Evolutionary conservation across 1,284 basidiomycete genomes (phyloP).

Genomic region (Rhodotorula glutinis): DNA sequence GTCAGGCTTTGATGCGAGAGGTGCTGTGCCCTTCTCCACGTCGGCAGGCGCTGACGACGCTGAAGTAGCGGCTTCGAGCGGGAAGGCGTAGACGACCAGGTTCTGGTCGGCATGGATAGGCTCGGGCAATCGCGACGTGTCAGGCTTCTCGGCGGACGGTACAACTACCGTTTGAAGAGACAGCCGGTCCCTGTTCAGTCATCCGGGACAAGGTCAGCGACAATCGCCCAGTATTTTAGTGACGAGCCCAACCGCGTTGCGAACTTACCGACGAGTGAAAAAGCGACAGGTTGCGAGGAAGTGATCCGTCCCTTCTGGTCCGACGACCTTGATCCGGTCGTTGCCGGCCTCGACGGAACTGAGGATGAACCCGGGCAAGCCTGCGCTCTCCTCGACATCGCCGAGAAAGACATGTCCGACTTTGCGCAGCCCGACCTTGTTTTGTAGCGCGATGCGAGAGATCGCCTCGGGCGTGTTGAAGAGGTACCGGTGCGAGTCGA

Average conservation of each 20-base stretch:
- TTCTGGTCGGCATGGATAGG: slow-evolving; percentile 27
- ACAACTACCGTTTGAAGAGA: slow-evolving; percentile 27
- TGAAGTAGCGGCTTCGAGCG: not conserved
- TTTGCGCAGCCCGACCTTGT: slow-evolving; percentile 35
- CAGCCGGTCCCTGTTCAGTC: slow-evolving; percentile 27
- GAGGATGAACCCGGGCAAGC: slow-evolving; percentile 38
- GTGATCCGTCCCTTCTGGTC: slow-evolving; percentile 39
- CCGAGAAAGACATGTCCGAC: slow-evolving; percentile 38
- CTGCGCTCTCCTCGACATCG: slow-evolving; percentile 28
- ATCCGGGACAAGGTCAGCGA: not conserved
- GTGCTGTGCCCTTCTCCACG: no score
- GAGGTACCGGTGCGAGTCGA: slow-evolving; percentile 38
- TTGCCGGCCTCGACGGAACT: slow-evolving; percentile 39
- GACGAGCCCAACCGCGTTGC: not conserved
- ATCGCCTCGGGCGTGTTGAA: slow-evolving; percentile 41
- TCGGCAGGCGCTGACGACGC: not conserved
- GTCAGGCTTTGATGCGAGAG: no score
- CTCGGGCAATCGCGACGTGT: not conserved
- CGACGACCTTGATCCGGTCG: slow-evolving; percentile 31
- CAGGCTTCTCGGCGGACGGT: not conserved
- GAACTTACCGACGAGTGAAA: slow-evolving; percentile 33
- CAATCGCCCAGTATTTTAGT: not conserved
- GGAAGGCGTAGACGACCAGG: slow-evolving; percentile 29
- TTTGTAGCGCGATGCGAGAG: slow-evolving; percentile 36
- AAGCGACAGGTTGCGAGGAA: slow-evolving; percentile 35